Evolutionary conservation across 2,329 filamentous ascomycete species (phyloP).

Genomic region (Escovopsis sp.): DNA sequence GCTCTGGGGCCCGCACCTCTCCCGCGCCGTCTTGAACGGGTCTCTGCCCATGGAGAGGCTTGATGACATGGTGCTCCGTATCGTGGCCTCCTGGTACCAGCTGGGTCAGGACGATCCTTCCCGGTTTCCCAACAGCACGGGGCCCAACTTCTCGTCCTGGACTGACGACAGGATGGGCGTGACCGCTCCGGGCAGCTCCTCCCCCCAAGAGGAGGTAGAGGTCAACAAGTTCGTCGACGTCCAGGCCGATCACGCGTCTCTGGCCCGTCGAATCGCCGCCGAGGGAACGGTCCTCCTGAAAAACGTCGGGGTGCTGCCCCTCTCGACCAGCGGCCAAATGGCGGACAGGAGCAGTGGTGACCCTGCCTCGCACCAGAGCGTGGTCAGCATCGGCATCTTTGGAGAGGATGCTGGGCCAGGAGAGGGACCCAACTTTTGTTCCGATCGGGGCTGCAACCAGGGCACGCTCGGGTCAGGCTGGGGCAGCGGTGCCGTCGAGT

Average conservation of each 20-base stretch:
- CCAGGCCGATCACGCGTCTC: slow-evolving; percentile 33
- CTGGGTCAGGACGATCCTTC: slow-evolving; percentile 58
- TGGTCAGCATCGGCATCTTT: slow-evolving; percentile 32
- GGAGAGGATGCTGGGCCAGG: slow-evolving; percentile 37
- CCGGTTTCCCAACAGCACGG: slow-evolving; percentile 49
- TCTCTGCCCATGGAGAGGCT: slow-evolving; percentile 66
- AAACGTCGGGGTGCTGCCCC: slow-evolving; percentile 45
- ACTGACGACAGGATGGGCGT: slow-evolving; percentile 39
- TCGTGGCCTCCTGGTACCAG: slow-evolving; percentile 86
- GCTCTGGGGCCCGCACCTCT: slow-evolving; percentile 68
- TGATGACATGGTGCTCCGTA: slow-evolving; percentile 76
- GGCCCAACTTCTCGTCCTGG: slow-evolving; percentile 72
- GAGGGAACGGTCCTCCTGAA: slow-evolving; percentile 43
- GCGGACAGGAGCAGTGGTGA: slow-evolving; percentile 1
- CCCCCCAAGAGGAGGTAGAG: slow-evolving; percentile 21
- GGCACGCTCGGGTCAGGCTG: slow-evolving; percentile 59
- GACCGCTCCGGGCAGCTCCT: slow-evolving; percentile 36
- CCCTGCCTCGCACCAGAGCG: slow-evolving; percentile 20
- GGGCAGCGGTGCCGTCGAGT: slow-evolving; percentile 54
- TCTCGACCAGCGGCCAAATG: slow-evolving; percentile 20
- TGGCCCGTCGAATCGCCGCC: slow-evolving; percentile 39
- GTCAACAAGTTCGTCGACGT: slow-evolving; percentile 59
- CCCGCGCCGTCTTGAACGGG: slow-evolving; percentile 63
- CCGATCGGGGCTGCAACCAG: slow-evolving; percentile 52
- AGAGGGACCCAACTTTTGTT: slow-evolving; percentile 50